A percentile compares a stretch with the other conserved stretches of the same genome.
Conservation (phyloP, 768 basidiomycete genomes). For the Lentinula sp. region DNA sequence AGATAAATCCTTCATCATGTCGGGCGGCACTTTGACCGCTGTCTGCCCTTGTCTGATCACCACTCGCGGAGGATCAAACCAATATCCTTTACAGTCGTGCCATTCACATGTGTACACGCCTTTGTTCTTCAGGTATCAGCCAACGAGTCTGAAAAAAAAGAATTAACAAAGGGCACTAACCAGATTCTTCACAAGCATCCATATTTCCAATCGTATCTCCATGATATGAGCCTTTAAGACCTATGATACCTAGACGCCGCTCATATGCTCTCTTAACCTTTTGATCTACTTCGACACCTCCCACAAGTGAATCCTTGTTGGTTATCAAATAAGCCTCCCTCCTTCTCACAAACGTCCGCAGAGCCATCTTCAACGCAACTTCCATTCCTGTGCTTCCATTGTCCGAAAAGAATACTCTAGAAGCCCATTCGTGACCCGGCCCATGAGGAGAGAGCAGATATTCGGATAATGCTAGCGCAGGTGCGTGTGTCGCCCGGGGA, state of each 20-base stretch:
- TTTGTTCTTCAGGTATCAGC: not conserved
- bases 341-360: slow-evolving; percentile 56
- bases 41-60: slow-evolving; percentile 56
- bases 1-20: not conserved
- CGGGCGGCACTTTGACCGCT: slow-evolving; percentile 46
- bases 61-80: slow-evolving; percentile 88
- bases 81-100: slow-evolving; percentile 88
- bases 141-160: not conserved
- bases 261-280: slow-evolving; percentile 18
- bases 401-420: slow-evolving; percentile 88
- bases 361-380: slow-evolving; percentile 95
- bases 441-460: slow-evolving; percentile 56
- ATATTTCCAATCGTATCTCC: slow-evolving; percentile 97
- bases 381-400: slow-evolving; percentile 97
- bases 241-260: slow-evolving; percentile 68
- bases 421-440: slow-evolving; percentile 89
- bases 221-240: slow-evolving; percentile 90
- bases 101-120: slow-evolving; percentile 91
- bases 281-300: slow-evolving; percentile 14
- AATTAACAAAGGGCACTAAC: not conserved
- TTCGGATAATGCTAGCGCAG: slow-evolving; percentile 82
- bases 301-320: not conserved
- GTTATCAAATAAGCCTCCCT: slow-evolving; percentile 15
- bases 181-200: slow-evolving; percentile 86
- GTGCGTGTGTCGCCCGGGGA: slow-evolving; percentile 80